Evolutionary conservation across 2,329 filamentous ascomycete species (phyloP).

Genomic region (Sphaerulina vaccinii): DNA sequence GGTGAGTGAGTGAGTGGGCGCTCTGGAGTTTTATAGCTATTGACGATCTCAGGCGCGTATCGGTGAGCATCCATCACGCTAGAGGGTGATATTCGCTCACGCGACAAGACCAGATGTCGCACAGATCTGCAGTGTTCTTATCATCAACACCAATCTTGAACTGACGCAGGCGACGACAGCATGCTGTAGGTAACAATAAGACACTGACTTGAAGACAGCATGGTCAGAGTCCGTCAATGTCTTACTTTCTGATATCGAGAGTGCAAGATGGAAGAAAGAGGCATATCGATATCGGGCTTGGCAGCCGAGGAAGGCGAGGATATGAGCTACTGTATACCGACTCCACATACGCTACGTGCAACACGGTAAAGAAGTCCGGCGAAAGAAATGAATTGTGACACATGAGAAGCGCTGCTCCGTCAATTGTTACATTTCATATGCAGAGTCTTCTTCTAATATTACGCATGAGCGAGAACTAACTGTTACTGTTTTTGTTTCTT

Average conservation of each 20-base stretch:
- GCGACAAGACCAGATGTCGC: not conserved
- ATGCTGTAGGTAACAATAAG: not conserved
- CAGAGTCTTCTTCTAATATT: no score
- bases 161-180: not conserved
- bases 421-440: no score
- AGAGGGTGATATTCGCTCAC: no score
- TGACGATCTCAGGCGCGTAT: no score
- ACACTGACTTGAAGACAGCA: no score
- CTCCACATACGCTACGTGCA: constrained; percentile 13
- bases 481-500: no score
- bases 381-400: constrained; percentile 2
- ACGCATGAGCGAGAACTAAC: no score
- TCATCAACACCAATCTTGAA: not conserved
- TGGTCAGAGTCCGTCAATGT: no score
- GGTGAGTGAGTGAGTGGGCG: no score
- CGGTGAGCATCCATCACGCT: no score
- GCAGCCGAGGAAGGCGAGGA: constrained; percentile 3
- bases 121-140: not conserved
- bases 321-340: not conserved
- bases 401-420: not conserved
- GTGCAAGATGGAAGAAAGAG: constrained; percentile 9
- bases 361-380: constrained; percentile 8
- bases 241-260: not conserved
- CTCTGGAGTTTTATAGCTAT: no score
- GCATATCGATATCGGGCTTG: not conserved